phyloP scores from a whole-genome alignment of 1,139 yeast species.

The Trichomonascaceae sp. region DNA sequence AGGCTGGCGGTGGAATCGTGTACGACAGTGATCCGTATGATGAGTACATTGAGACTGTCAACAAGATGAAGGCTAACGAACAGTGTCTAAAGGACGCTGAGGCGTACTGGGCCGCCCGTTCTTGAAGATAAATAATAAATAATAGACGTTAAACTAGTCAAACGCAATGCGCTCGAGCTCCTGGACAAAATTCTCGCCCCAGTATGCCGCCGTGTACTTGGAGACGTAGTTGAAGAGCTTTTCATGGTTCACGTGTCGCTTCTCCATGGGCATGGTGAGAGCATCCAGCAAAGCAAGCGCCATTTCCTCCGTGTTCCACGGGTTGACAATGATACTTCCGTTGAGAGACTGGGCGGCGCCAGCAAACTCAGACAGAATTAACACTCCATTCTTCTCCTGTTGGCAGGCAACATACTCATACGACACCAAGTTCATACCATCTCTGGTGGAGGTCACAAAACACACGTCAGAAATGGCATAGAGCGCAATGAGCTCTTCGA shows the following conservation, averaged over 20 bases:
- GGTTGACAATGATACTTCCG: constrained; percentile 88
- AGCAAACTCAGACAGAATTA: constrained; percentile 85
- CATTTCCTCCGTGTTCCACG: constrained; percentile 96
- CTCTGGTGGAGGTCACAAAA: constrained; percentile 85
- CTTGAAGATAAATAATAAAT: neutral
- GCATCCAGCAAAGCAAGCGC: constrained; percentile 80
- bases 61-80: constrained; percentile 91
- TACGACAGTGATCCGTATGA: constrained; percentile 90
- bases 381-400: constrained; percentile 69
- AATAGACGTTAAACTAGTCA: neutral
- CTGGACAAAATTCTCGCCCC: constrained; percentile 95
- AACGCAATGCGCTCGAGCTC: constrained; percentile 36
- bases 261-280: constrained; percentile 71
- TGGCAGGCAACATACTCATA: constrained; percentile 97
- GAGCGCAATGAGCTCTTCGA: constrained; percentile 79
- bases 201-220: constrained; percentile 85
- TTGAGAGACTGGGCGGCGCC: constrained; percentile 98
- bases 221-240: constrained; percentile 77
- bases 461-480: constrained; percentile 85
- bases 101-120: constrained; percentile 45
- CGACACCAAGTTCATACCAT: constrained; percentile 95
- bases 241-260: constrained; percentile 61
- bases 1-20: constrained; percentile 98
- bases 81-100: constrained; percentile 86
- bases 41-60: constrained; percentile 91